Conservation (phyloP, 768 basidiomycete species). For the Mycena rosella region DNA sequence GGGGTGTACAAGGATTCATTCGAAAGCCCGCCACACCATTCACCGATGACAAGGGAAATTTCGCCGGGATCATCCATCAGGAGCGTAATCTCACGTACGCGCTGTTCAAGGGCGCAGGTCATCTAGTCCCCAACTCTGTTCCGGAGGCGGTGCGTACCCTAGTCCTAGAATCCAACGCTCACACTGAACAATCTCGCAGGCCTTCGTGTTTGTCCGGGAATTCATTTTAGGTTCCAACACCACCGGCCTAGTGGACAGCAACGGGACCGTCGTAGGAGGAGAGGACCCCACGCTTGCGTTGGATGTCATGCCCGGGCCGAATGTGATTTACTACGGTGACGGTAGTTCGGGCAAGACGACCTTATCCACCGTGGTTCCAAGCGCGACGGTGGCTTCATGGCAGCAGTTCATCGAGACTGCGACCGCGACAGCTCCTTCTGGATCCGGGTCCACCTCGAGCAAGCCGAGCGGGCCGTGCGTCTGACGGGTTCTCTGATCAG, state of each 20-base stretch:
- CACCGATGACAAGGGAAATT: conserved; percentile 57
- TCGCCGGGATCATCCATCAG: conserved; percentile 65
- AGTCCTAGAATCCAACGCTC: neutral
- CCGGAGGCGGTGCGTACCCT: conserved; percentile 31
- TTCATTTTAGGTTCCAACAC: conserved; percentile 62
- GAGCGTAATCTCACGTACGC: conserved; percentile 59
- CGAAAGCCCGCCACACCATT: conserved; percentile 61
- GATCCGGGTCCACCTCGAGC: neutral
- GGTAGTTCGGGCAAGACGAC: conserved; percentile 43
- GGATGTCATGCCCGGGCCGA: conserved; percentile 54
- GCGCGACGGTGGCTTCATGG: conserved; percentile 52
- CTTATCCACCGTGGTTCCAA: conserved; percentile 52
- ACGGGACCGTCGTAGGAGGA: conserved; percentile 56
- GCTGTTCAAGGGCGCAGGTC: conserved; percentile 32
- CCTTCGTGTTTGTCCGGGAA: conserved; percentile 59
- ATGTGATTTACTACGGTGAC: conserved; percentile 59
- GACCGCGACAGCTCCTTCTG: conserved; percentile 8
- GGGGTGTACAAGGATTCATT: conserved; percentile 65
- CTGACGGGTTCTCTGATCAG: too few species aligned
- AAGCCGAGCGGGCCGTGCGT: neutral
- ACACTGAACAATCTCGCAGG: conserved; percentile 42
- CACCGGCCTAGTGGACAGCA: conserved; percentile 58
- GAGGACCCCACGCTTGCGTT: conserved; percentile 53
- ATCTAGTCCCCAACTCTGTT: conserved; percentile 32
- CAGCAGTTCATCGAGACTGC: conserved; percentile 45